A percentile compares a stretch with the other conserved stretches of the same genome.
Conservation (phyloP, 257 asterid species). For the Anisodus acutangulus region DNA sequence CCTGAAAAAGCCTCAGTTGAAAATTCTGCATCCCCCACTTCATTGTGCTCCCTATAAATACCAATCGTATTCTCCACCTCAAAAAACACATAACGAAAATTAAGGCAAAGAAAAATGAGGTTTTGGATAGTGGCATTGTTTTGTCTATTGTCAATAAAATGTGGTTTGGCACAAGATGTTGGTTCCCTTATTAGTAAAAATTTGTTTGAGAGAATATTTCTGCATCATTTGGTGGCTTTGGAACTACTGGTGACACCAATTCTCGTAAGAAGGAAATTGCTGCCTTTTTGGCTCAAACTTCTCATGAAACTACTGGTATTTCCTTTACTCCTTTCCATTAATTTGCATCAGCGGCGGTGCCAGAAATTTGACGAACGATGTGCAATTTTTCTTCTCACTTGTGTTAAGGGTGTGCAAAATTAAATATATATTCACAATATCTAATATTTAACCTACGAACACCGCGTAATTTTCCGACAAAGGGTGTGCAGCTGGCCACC, state of each 20-base stretch:
- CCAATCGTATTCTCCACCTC: no score
- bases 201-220: slow-evolving; percentile 29
- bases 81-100: background rate
- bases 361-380: no score
- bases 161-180: slow-evolving; percentile 35
- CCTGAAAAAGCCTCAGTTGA: background rate
- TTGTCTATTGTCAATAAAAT: slow-evolving; percentile 23
- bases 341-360: no score
- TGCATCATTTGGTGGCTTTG: slow-evolving; percentile 36
- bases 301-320: slow-evolving; percentile 36
- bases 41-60: background rate
- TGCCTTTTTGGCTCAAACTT: slow-evolving; percentile 46
- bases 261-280: slow-evolving; percentile 43
- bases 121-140: slow-evolving; percentile 27
- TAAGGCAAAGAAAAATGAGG: background rate
- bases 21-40: background rate
- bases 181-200: slow-evolving; percentile 27
- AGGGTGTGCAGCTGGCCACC: no score
- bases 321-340: background rate
- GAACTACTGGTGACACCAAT: slow-evolving; percentile 36
- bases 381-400: no score
- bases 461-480: no score
- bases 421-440: no score
- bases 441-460: no score
- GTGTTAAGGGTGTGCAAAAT: no score